phyloP scores from a whole-genome alignment of 305 asterid genomes.

The Caryopteris hybrid region DNA sequence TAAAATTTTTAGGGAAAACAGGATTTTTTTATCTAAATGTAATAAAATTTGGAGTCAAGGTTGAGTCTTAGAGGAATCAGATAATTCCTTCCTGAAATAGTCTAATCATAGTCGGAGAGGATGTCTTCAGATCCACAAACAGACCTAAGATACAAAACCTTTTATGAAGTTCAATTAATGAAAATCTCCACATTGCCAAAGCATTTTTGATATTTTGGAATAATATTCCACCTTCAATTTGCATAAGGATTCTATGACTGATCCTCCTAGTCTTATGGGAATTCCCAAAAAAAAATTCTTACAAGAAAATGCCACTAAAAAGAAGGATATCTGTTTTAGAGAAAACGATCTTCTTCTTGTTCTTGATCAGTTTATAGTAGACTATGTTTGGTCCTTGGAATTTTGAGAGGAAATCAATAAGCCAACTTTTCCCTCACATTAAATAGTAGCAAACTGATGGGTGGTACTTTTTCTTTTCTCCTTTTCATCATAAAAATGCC shows the following conservation, averaged over 20 bases:
- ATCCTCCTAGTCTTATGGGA: not conserved
- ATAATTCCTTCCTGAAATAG: not conserved
- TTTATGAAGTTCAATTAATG: not conserved
- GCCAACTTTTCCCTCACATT: not conserved
- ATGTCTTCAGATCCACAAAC: not conserved
- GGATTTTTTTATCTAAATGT: not conserved
- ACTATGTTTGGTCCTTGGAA: not conserved
- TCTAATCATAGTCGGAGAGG: not conserved
- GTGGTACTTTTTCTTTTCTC: not conserved
- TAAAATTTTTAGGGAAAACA: not conserved
- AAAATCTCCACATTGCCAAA: not conserved
- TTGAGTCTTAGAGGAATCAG: not conserved
- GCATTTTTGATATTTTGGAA: not conserved
- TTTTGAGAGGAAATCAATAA: not conserved
- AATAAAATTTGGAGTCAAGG: not conserved
- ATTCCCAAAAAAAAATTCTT: not conserved
- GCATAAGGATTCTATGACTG: not conserved
- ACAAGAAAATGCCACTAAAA: not conserved
- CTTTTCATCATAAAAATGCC: not conserved
- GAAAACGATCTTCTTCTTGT: not conserved
- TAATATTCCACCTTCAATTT: not conserved
- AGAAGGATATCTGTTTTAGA: not conserved
- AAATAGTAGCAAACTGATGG: not conserved
- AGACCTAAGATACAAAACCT: not conserved
- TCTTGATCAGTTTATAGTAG: not conserved